A percentile compares a stretch with the other conserved stretches of the same genome.
Evolutionary conservation across 163 green algal species (phyloP).

Genomic region (Prototheca wickerhamii): DNA sequence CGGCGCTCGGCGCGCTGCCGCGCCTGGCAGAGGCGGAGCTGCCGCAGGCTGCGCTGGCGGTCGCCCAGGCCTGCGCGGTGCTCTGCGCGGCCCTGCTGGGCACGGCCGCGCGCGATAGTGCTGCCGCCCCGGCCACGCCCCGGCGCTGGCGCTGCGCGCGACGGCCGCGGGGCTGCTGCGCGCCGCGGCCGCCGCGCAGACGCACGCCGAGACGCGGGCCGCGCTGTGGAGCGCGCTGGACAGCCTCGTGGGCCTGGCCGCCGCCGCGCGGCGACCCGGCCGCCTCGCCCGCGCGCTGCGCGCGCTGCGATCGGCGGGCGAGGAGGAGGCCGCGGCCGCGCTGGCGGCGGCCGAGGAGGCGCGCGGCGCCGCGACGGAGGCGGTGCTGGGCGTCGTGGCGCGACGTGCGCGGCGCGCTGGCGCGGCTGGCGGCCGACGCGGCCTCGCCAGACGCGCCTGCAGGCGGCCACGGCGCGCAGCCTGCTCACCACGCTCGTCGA

Average conservation of each 20-base stretch:
- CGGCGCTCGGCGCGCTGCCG: no score
- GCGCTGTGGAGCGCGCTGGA: slow-evolving; percentile 38
- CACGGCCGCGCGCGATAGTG: not conserved
- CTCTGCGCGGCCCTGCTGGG: no score
- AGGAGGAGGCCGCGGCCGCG: not conserved
- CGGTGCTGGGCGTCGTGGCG: slow-evolving; percentile 38
- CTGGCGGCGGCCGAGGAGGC: not conserved
- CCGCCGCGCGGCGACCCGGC: slow-evolving; percentile 37
- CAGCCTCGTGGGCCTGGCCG: slow-evolving; percentile 50
- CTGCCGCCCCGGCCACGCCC: not conserved
- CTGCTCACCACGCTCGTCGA: slow-evolving; percentile 42
- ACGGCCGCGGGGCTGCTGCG: not conserved
- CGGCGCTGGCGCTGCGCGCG: not conserved
- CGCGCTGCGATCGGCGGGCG: not conserved
- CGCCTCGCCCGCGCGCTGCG: slow-evolving; percentile 18
- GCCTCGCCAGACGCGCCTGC: slow-evolving; percentile 9
- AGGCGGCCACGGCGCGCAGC: slow-evolving; percentile 47
- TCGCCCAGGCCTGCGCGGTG: no score
- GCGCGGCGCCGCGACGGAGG: slow-evolving; percentile 40
- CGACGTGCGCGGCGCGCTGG: slow-evolving; percentile 21
- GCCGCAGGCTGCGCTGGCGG: no score
- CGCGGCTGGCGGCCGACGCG: slow-evolving; percentile 23
- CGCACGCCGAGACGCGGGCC: not conserved
- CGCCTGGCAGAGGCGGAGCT: no score
- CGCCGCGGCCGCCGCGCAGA: not conserved